phyloP scores from a whole-genome alignment of 2,329 filamentous ascomycete species.

The Chaetomiaceae sp. region DNA sequence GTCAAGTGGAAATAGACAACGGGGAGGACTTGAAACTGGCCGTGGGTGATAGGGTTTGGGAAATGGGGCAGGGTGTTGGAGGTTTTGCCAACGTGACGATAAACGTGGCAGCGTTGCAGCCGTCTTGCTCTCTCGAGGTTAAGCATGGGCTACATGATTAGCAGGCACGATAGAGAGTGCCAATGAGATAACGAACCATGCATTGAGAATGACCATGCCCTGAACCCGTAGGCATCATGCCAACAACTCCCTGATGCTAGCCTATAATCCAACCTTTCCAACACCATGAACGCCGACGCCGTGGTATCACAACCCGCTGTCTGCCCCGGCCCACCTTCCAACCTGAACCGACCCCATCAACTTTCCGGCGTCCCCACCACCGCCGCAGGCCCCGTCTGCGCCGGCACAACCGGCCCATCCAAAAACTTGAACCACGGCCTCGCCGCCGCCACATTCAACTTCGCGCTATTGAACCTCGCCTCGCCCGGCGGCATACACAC shows the following conservation, averaged over 20 bases:
- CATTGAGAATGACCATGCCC: not conserved
- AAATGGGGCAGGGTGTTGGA: not conserved
- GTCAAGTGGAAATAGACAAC: slow-evolving; percentile 49
- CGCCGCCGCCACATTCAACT: slow-evolving; percentile 85
- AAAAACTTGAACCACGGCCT: slow-evolving; percentile 72
- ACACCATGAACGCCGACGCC: slow-evolving; percentile 12
- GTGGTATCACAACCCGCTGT: slow-evolving; percentile 2
- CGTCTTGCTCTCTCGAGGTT: not conserved
- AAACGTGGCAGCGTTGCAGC: not conserved
- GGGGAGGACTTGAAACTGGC: not conserved
- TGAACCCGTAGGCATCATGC: not conserved
- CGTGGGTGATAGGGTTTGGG: not conserved
- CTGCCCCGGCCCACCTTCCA: not conserved
- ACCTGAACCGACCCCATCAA: not conserved
- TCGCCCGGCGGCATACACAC: slow-evolving; percentile 89
- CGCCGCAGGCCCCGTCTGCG: slow-evolving; percentile 16
- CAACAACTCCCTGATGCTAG: not conserved
- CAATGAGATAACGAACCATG: not conserved
- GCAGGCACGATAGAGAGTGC: not conserved
- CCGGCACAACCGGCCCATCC: slow-evolving; percentile 46
- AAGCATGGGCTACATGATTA: not conserved
- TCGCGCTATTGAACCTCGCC: slow-evolving; percentile 82
- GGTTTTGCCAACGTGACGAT: not conserved
- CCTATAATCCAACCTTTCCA: not conserved
- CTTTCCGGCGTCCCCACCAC: not conserved